Conservation (phyloP, 768 basidiomycete species). For the Boletellus emodensis region DNA sequence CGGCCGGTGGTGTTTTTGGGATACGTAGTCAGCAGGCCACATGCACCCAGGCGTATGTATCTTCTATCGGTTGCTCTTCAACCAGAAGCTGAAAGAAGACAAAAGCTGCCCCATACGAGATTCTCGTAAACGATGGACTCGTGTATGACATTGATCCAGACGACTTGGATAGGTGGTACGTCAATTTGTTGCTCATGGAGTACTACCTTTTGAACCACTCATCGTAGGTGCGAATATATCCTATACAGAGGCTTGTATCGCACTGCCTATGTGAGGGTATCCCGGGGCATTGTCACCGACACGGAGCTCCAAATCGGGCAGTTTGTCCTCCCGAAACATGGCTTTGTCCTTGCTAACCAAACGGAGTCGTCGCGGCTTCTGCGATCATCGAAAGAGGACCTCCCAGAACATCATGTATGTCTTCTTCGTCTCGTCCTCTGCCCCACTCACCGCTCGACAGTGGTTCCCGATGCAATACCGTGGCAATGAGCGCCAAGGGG, state of each 20-base stretch:
- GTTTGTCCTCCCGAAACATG: conserved; percentile 69
- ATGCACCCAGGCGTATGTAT: conserved; percentile 55
- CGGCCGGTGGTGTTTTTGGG: conserved; percentile 77
- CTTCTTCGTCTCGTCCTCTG: neutral
- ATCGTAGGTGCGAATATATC: conserved; percentile 83
- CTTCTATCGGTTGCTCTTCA: neutral
- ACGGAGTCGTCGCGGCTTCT: conserved; percentile 60
- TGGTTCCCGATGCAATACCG: conserved; percentile 79
- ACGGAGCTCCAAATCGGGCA: conserved; percentile 88
- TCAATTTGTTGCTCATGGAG: neutral
- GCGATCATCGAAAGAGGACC: conserved; percentile 60
- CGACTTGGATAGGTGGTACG: conserved; percentile 68
- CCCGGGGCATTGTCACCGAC: conserved; percentile 81
- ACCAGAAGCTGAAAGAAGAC: conserved; percentile 7
- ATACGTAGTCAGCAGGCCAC: conserved; percentile 73
- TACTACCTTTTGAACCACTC: neutral
- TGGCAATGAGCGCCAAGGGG: conserved; percentile 47
- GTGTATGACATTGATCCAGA: conserved; percentile 78
- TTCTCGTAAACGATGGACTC: conserved; percentile 70
- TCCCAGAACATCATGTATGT: conserved; percentile 62
- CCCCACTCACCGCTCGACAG: conserved; percentile 31
- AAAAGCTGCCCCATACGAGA: conserved; percentile 70
- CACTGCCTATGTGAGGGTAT: conserved; percentile 78
- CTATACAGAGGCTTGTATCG: conserved; percentile 77
- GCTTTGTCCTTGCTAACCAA: conserved; percentile 51